These are phyloP conservation scores for Hymenotorrendiella dingleyae DNA, from an alignment of 2,329 filamentous ascomycete genomes.

Conservation along the genomic window DNA sequence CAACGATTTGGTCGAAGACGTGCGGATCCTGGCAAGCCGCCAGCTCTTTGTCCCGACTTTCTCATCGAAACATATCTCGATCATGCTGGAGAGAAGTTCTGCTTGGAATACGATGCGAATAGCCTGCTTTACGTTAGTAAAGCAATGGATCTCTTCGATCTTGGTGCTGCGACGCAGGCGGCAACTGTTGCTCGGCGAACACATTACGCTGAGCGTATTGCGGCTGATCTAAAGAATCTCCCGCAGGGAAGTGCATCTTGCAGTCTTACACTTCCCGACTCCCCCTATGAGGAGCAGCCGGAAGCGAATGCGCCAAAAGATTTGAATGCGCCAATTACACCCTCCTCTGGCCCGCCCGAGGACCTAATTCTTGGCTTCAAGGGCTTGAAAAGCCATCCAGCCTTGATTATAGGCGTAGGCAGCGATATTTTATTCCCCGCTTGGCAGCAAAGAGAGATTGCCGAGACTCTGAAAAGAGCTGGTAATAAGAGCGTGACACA, in stretches of 20 bases:
- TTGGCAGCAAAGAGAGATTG: constrained; percentile 95
- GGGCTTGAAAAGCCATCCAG: constrained; percentile 67
- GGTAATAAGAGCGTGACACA: constrained; percentile 82
- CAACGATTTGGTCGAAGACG: constrained; percentile 82
- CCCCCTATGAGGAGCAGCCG: constrained; percentile 81
- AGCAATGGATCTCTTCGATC: constrained; percentile 96
- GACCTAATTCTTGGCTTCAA: constrained; percentile 75
- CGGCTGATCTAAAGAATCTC: constrained; percentile 24
- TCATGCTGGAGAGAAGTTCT: constrained; percentile 97
- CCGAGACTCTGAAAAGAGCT: constrained; percentile 67
- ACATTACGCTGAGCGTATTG: constrained; percentile 43
- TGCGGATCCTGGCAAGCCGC: constrained; percentile 79
- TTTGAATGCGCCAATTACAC: constrained; percentile 29
- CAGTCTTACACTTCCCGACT: constrained; percentile 73
- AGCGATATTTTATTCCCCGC: constrained; percentile 96
- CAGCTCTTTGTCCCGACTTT: constrained; percentile 94
- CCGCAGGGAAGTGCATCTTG: constrained; percentile 47
- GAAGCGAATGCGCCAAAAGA: constrained; percentile 37
- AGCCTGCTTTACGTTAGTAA: constrained; percentile 95
- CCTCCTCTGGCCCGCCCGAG: constrained; percentile 55
- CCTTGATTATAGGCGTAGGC: constrained; percentile 86
- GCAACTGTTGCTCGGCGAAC: constrained; percentile 57
- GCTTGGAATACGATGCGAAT: constrained; percentile 92
- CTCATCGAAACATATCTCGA: constrained; percentile 97
- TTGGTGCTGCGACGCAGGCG: constrained; percentile 66